Evolutionary conservation across 2,329 filamentous ascomycete species (phyloP).

Genomic region (Aspergillus persii): DNA sequence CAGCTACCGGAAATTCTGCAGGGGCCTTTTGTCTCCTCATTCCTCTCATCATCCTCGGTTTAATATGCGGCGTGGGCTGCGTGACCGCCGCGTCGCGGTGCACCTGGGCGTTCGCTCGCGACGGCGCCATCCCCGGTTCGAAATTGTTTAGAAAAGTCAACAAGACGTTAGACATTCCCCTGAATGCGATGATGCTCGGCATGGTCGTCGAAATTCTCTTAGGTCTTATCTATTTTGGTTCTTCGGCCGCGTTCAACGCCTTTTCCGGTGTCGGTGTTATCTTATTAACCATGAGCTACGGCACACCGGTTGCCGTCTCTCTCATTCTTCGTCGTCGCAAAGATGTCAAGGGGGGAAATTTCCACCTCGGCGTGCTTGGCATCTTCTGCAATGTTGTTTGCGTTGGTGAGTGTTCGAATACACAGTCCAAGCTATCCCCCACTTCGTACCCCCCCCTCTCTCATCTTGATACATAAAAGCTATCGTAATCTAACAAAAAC

Average conservation of each 20-base stretch:
- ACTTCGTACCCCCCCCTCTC: neutral
- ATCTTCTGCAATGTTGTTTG: conserved; percentile 62
- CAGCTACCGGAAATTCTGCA: conserved; percentile 65
- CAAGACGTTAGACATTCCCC: conserved; percentile 62
- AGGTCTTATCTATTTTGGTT: conserved; percentile 75
- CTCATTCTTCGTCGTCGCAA: conserved; percentile 57
- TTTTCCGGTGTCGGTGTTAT: conserved; percentile 79
- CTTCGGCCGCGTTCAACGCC: conserved; percentile 71
- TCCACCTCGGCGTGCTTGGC: conserved; percentile 61
- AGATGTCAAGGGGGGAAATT: conserved; percentile 47
- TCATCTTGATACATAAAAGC: neutral
- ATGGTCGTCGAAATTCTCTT: conserved; percentile 67
- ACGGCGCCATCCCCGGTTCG: conserved; percentile 69
- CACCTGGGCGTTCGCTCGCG: conserved; percentile 70
- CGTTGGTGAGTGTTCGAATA: conserved; percentile 49
- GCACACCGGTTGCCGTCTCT: conserved; percentile 64
- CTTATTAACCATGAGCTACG: conserved; percentile 69
- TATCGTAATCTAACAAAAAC: neutral
- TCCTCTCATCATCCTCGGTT: conserved; percentile 65
- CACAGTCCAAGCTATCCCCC: conserved; percentile 11
- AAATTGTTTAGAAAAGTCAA: conserved; percentile 64
- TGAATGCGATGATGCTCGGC: conserved; percentile 66
- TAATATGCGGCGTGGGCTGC: conserved; percentile 69
- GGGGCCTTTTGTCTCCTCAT: conserved; percentile 73
- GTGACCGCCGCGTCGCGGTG: conserved; percentile 69